phyloP scores from a whole-genome alignment of 73 alveolate species.

The Paramecium primaurelia region DNA sequence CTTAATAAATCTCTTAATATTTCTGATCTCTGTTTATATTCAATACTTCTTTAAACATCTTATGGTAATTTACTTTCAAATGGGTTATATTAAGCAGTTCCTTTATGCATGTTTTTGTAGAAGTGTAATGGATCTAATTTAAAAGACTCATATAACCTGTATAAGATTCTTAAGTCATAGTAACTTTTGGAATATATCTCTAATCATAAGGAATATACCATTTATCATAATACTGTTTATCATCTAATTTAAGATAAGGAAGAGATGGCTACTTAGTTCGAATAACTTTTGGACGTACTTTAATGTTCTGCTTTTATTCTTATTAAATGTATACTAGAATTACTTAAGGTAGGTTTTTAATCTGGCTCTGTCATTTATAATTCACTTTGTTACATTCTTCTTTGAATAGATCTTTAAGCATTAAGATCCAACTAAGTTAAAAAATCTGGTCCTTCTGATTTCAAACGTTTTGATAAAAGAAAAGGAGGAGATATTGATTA shows the following conservation, averaged over 20 bases:
- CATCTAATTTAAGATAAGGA: conserved; percentile 11
- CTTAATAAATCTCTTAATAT: background rate
- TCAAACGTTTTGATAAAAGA: background rate
- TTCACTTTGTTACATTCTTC: background rate
- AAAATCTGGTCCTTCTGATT: background rate
- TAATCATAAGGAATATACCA: conserved; percentile 50
- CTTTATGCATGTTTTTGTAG: conserved; percentile 1
- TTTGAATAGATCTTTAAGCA: background rate
- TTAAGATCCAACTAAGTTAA: background rate
- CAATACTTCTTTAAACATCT: conserved; percentile 6
- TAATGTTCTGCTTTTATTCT: background rate
- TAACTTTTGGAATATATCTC: background rate
- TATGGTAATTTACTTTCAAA: background rate
- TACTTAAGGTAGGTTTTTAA: background rate
- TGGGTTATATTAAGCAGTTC: background rate
- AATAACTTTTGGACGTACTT: background rate
- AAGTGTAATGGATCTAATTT: background rate
- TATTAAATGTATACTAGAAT: background rate
- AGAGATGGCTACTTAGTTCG: conserved; percentile 47
- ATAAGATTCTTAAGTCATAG: background rate
- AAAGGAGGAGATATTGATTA: background rate
- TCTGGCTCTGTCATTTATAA: background rate
- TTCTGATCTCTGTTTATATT: background rate
- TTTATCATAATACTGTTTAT: conserved; percentile 14
- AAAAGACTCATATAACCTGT: background rate